These are phyloP conservation scores for Hymenoscyphus fructigenus DNA, from an alignment of 2,329 filamentous ascomycete genomes.

Conservation along the genomic window DNA sequence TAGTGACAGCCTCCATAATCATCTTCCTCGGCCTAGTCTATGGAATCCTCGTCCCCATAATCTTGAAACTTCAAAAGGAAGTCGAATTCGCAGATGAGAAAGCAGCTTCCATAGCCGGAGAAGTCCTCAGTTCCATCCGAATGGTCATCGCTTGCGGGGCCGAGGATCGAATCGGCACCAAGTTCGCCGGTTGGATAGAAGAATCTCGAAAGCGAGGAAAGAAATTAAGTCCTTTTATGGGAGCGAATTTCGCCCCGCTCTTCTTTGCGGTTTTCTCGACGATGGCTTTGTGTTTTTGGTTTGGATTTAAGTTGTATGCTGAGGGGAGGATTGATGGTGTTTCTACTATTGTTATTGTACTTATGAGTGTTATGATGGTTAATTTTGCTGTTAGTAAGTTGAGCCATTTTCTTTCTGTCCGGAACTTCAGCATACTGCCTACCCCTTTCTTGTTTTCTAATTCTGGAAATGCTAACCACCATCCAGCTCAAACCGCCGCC, in stretches of 20 bases:
- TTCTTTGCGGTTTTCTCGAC: constrained; percentile 39
- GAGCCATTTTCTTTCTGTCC: neutral
- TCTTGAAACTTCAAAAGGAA: constrained; percentile 50
- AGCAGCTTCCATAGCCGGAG: constrained; percentile 59
- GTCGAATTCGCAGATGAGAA: constrained; percentile 53
- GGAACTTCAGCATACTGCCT: neutral
- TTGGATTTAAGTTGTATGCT: constrained; percentile 52
- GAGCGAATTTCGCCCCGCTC: constrained; percentile 52
- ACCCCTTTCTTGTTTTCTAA: neutral
- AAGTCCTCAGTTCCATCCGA: constrained; percentile 57
- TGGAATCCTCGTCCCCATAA: constrained; percentile 51
- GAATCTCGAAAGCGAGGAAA: constrained; percentile 52
- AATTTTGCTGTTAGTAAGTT: constrained; percentile 51
- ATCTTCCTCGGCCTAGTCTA: constrained; percentile 55
- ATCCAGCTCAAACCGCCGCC: constrained; percentile 47
- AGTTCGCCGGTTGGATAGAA: constrained; percentile 55
- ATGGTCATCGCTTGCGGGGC: constrained; percentile 65
- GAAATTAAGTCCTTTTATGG: constrained; percentile 50
- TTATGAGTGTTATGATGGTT: constrained; percentile 58
- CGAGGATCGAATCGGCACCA: constrained; percentile 51
- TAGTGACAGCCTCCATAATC: constrained; percentile 57
- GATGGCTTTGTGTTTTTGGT: constrained; percentile 63
- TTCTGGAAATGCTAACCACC: constrained; percentile 1
- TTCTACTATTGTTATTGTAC: constrained; percentile 45
- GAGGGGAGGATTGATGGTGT: constrained; percentile 49